A percentile compares a stretch with the other conserved stretches of the same genome.
These are phyloP conservation scores for Cryptococcus sp. DNA, from an alignment of 1,284 basidiomycete genomes.

Conservation along the genomic window DNA sequence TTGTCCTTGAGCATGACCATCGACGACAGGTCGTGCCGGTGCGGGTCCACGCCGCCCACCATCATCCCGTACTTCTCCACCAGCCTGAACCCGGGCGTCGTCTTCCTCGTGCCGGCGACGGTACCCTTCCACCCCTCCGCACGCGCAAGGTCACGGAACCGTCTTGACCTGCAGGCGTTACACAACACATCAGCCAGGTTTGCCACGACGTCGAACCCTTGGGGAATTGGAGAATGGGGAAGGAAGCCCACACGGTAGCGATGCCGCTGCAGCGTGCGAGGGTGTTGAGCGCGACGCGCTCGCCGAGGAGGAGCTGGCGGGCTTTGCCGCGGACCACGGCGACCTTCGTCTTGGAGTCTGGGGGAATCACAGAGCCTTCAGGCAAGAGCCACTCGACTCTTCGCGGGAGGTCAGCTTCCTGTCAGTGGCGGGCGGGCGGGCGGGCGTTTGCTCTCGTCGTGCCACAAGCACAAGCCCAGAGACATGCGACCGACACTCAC, in stretches of 20 bases:
- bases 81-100: slow-evolving; percentile 94
- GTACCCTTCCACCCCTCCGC: slow-evolving; percentile 79
- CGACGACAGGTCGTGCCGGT: slow-evolving; percentile 92
- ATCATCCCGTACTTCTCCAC: slow-evolving; percentile 99
- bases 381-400: slow-evolving; percentile 85
- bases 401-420: slow-evolving; percentile 2
- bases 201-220: too few species aligned
- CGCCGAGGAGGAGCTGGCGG: slow-evolving; percentile 84
- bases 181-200: background rate
- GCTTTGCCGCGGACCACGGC: slow-evolving; percentile 90
- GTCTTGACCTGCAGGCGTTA: slow-evolving; percentile 49
- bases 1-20: slow-evolving; percentile 99
- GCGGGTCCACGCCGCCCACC: slow-evolving; percentile 92
- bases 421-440: too few species aligned
- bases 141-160: slow-evolving; percentile 74
- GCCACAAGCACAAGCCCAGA: too few species aligned
- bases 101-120: slow-evolving; percentile 95
- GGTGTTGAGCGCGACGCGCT: slow-evolving; percentile 90
- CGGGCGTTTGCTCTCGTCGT: too few species aligned
- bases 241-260: slow-evolving; percentile 71
- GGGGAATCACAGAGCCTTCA: slow-evolving; percentile 80
- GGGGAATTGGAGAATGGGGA: background rate
- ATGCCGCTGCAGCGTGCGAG: slow-evolving; percentile 95
- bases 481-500: slow-evolving; percentile 56
- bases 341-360: slow-evolving; percentile 64